Conservation (phyloP, 1,284 basidiomycete species). For the Cutaneotrichosporon sp. region DNA sequence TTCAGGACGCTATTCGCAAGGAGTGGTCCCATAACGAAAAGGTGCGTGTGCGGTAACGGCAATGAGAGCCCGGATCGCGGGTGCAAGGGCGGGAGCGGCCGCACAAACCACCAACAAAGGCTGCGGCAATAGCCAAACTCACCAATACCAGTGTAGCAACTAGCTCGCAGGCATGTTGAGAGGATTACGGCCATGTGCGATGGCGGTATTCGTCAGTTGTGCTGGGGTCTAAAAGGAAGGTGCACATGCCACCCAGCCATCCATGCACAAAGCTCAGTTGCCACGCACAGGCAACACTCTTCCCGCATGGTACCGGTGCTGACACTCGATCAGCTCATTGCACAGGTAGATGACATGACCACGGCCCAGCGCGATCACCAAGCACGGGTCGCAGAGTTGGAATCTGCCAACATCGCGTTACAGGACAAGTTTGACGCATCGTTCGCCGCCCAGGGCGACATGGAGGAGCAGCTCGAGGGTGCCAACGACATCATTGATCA, state of each 20-base stretch:
- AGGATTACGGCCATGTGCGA: not conserved
- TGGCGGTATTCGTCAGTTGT: not conserved
- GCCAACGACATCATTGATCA: conserved; percentile 42
- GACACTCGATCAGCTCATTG: conserved; percentile 11
- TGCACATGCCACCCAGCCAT: not conserved
- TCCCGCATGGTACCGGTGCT: not conserved
- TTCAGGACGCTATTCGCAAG: conserved; percentile 35
- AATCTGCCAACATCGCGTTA: conserved; percentile 18
- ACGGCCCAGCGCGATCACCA: conserved; percentile 6
- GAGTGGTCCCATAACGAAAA: conserved; percentile 42
- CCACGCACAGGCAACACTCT: conserved; percentile 1
- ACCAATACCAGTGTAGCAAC: not conserved
- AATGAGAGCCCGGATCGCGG: not conserved
- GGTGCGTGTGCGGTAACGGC: conserved; percentile 27
- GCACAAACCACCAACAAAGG: conserved; percentile 3
- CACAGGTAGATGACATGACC: conserved; percentile 25
- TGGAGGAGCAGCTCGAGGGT: conserved; percentile 46
- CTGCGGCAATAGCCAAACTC: not conserved
- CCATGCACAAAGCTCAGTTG: not conserved
- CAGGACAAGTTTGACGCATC: conserved; percentile 37
- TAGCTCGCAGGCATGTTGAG: not conserved
- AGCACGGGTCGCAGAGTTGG: conserved; percentile 3
- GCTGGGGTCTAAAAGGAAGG: not conserved
- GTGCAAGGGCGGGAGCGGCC: not conserved
- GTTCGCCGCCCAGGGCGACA: conserved; percentile 40